These are phyloP conservation scores for Perkinsus olseni DNA, from an alignment of 169 alveolate genomes.

Conservation along the genomic window DNA sequence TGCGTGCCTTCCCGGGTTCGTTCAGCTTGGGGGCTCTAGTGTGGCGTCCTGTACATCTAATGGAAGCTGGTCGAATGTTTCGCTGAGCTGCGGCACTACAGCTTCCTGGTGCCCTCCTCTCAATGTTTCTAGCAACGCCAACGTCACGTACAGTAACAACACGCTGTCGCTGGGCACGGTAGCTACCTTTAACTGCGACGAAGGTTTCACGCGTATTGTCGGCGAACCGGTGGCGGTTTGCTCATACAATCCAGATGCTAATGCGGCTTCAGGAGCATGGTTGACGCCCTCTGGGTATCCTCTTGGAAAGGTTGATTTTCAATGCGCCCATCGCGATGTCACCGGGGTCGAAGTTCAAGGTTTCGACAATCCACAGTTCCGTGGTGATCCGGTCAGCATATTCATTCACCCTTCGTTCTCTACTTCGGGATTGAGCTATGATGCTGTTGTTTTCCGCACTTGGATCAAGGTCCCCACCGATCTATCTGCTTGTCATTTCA, in stretches of 20 bases:
- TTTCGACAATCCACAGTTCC: background rate
- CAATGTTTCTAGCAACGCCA: background rate
- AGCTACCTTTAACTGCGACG: background rate
- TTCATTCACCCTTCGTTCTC: background rate
- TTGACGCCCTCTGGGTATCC: background rate
- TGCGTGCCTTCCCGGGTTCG: background rate
- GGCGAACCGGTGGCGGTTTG: background rate
- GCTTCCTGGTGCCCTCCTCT: background rate
- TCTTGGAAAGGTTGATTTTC: background rate
- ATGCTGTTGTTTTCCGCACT: background rate
- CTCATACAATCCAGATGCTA: background rate
- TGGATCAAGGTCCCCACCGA: background rate
- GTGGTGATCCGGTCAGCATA: background rate
- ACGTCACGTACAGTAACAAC: background rate
- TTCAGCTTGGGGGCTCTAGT: background rate
- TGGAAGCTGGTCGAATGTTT: background rate
- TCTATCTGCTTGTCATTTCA: background rate
- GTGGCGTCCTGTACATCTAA: background rate
- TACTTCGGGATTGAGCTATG: background rate
- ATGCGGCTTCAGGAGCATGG: background rate
- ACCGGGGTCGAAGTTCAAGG: background rate
- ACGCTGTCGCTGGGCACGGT: background rate
- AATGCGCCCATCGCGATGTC: background rate
- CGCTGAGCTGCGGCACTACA: background rate
- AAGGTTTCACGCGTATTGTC: background rate